A percentile compares a stretch with the other conserved stretches of the same genome.
Conservation (phyloP, 202 grass and related monocot species). For the Schoenoplectus tabernaemontani region DNA sequence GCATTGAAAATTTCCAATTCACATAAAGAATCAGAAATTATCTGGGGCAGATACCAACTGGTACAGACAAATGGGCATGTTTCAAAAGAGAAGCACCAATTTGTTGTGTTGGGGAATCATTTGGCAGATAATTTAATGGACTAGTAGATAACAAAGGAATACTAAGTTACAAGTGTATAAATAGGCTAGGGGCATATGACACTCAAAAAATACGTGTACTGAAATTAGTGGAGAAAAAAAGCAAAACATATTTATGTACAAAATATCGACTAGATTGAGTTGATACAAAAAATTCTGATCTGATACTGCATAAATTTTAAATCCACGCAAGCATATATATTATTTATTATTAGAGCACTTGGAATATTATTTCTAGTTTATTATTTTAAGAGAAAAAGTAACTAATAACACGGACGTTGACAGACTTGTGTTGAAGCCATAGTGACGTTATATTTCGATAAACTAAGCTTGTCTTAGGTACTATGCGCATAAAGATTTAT, state of each 20-base stretch:
- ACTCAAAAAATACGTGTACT: too few relatives aligned
- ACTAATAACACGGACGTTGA: neutral
- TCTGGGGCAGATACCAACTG: neutral
- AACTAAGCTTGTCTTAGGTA: neutral
- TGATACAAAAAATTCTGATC: neutral
- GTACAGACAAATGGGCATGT: neutral
- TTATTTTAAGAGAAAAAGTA: neutral
- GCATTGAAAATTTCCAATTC: too few relatives aligned
- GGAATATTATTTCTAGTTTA: neutral
- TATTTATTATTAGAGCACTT: neutral
- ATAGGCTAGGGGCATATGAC: too few relatives aligned
- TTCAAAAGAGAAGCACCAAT: neutral
- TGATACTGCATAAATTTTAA: neutral
- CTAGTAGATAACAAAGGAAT: too few relatives aligned
- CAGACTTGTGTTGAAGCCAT: neutral
- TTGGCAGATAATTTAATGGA: neutral
- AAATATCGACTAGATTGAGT: neutral
- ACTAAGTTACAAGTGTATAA: too few relatives aligned
- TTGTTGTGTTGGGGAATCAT: neutral
- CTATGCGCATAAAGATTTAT: neutral
- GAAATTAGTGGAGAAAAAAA: neutral
- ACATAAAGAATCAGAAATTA: neutral
- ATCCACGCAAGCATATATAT: neutral
- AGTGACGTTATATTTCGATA: neutral
- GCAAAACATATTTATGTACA: neutral